Evolutionary conservation across 768 basidiomycete species (phyloP).

Genomic region (Macrolepiota dolichaula): DNA sequence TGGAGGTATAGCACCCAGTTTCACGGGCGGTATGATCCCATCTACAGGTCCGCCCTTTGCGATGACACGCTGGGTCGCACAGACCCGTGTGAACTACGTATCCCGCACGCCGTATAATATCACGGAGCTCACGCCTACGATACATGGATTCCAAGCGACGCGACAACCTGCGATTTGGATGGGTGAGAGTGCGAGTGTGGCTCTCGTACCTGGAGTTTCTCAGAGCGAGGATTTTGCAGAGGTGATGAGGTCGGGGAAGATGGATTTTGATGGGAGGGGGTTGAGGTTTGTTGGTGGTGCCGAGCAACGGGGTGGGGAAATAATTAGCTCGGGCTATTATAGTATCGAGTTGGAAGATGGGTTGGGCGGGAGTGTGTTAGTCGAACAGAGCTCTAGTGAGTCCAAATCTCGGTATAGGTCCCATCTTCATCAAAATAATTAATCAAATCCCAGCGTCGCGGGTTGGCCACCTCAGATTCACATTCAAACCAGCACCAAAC

Average conservation of each 20-base stretch:
- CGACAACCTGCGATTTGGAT: conserved; percentile 89
- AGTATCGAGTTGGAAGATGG: conserved; percentile 51
- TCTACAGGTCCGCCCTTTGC: conserved; percentile 74
- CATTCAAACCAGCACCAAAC: conserved; percentile 37
- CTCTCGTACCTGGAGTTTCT: conserved; percentile 55
- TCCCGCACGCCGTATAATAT: conserved; percentile 65
- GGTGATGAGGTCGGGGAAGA: neutral
- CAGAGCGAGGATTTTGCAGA: neutral
- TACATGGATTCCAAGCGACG: conserved; percentile 66
- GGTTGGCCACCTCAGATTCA: conserved; percentile 72
- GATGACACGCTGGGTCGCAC: conserved; percentile 84
- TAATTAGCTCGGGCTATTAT: conserved; percentile 52
- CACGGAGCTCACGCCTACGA: conserved; percentile 37
- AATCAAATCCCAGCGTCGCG: conserved; percentile 52
- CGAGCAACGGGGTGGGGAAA: conserved; percentile 53
- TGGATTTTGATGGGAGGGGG: neutral
- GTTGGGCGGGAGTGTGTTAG: conserved; percentile 46
- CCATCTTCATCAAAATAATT: neutral
- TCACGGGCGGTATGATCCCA: conserved; percentile 75
- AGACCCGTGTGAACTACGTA: conserved; percentile 72
- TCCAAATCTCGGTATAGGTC: conserved; percentile 4
- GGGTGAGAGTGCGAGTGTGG: conserved; percentile 68
- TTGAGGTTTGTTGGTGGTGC: conserved; percentile 40
- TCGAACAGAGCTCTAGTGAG: conserved; percentile 63
- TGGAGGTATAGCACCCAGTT: conserved; percentile 64